Evolutionary conservation across 129 eudicot genomes (phyloP), one percentile per base, ranked within the genome.

Genomic region (Oenanthe sinensis): DNA sequence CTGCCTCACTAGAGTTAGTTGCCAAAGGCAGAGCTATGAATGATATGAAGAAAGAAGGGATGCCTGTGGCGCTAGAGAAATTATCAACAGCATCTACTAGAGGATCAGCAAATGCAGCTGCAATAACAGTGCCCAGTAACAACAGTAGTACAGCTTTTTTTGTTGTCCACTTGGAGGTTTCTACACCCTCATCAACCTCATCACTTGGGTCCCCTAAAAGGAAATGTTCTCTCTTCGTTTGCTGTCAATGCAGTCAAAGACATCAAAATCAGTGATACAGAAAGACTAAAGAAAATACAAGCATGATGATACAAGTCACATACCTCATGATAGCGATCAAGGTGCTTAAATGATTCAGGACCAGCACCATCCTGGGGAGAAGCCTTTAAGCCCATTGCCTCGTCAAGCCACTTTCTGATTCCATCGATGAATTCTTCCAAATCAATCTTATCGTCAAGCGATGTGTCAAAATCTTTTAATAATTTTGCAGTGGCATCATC

Each of bases 1-100:
- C 97, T 0, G 99, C 99, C 82, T 96, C 99, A 77, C 97, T 87
- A 28, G 99, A 96, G 85, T 92, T 96, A 67, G 97, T 96, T 24
- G 97, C 99, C 60, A 96, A 55, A 6, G 99, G 99, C 46, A 96
- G 85, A 20, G 87, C 95, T 74, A 96, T 87, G 68, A 96, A 96
- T 17, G 99, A 96, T 74, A 96, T 90, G 89, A 96, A 96, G 83
- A 96, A 96, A 6, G 97, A 80, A 14, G 99, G 99, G 30, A 96
- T 96, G 75, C 91, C 82, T n/a, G 99, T 90, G 24, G 99, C 99
- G 47, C 39, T 36, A 37, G 99, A 96, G 82, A 96, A 96, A 79
- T 83, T 87, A 75, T 89, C 87, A 79, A 96, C 97, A 43, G 89
- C 92, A 79, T 86, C 99, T 19, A 96, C 99, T 71, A 96, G 87